phyloP scores from a whole-genome alignment of 2,329 filamentous ascomycete species.

The Geosmithia flava region DNA sequence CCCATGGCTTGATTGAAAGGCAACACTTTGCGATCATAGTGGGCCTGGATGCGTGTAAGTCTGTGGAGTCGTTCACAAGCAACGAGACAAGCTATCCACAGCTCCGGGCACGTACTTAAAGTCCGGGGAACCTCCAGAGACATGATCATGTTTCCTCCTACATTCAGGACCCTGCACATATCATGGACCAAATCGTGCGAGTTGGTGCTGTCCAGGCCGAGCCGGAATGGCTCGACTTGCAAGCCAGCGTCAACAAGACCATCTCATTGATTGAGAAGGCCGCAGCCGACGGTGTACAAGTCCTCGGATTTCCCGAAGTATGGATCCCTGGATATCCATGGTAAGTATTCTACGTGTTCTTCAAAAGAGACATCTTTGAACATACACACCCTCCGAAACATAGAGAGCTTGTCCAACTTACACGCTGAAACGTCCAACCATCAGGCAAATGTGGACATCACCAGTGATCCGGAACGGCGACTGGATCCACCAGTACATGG shows the following conservation, averaged over 20 bases:
- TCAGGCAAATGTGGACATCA: slow-evolving; percentile 11
- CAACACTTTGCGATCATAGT: too few species aligned
- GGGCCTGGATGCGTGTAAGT: too few species aligned
- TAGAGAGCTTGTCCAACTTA: too few species aligned
- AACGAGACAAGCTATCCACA: too few species aligned
- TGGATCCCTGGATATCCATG: slow-evolving; percentile 34
- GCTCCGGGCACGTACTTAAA: too few species aligned
- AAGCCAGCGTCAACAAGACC: slow-evolving; percentile 41
- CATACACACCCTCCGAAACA: too few species aligned
- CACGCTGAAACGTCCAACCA: neutral
- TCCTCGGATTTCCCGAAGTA: slow-evolving; percentile 29
- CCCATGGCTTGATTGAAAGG: too few species aligned
- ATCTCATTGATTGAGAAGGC: slow-evolving; percentile 43
- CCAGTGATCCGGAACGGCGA: slow-evolving; percentile 17
- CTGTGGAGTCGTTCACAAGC: too few species aligned
- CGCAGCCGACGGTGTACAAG: slow-evolving; percentile 31
- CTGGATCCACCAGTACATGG: slow-evolving; percentile 29
- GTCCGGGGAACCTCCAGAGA: too few species aligned
- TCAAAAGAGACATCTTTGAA: slow-evolving; percentile 3
- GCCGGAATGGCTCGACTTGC: slow-evolving; percentile 47
- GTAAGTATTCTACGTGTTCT: slow-evolving; percentile 12
- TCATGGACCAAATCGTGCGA: neutral
- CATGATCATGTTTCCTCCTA: too few species aligned
- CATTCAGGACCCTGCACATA: too few species aligned
- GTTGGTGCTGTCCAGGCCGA: slow-evolving; percentile 45